Base-by-base conservation (phyloP, 2,329 filamentous ascomycete genomes). In the Fusarium sp. region DNA sequence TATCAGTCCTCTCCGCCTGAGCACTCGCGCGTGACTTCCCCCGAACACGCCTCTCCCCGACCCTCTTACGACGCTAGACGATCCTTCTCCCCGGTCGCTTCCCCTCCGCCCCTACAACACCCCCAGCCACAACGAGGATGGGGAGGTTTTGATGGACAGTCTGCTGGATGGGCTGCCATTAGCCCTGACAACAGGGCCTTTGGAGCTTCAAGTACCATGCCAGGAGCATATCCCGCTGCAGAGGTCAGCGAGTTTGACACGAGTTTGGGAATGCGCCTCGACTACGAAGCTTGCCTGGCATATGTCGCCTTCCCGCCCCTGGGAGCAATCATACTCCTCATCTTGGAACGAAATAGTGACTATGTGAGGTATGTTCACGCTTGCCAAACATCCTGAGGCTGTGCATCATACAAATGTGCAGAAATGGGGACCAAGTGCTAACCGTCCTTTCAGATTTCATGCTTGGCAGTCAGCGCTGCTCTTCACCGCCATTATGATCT, bases 1-100 rank as follows among this genome's bases (percentile, higher is more conserved):
- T 99, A 98, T 85, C 96, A 98, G 86, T 96, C 96, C 83, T 93
- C 93, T 57, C 93, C 93, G 17, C 96, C 96, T 11, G 95, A 98
- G 85, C 89, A 92, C 77, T 90, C 91, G 75, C 94, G 96, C 79
- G 91, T 93, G 61, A 88, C 95, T 81, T 97, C 94, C 22, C 94
- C 95, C 61, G 83, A 84, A 73, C 79, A 79, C 69, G 75, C 80
- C 62, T 90, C 88, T 31, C 89, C 89, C 24, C 90, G 85, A 74
- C 82, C 86, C 74, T 89, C 93, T n/a, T 80, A 81, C 66, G 84
- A 85, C 81, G 82, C 91, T 80, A 81, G 87, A 82, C 86, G 85
- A 73, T 82, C 90, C 77, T 85, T 88, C 84, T 86, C 90, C 73
- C 85, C 87, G 71, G 82, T 81, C 73, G 73, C 75, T 79, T 80